Evolutionary conservation across 2,329 filamentous ascomycete genomes (phyloP).

Genomic region (Exophiala sideris): DNA sequence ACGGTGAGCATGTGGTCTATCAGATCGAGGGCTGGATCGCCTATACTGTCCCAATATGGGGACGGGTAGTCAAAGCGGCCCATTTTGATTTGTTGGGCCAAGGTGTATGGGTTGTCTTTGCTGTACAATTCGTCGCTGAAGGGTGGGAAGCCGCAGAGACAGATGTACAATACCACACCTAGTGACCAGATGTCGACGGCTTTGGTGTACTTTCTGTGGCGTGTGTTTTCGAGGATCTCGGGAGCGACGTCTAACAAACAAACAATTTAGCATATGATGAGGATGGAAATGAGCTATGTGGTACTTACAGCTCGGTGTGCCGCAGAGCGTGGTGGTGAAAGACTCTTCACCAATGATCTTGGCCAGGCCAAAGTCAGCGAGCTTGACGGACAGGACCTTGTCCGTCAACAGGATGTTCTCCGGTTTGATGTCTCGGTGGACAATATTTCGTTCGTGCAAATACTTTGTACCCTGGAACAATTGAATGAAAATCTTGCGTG

Average conservation of each 20-base stretch:
- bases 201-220: constrained; percentile 83
- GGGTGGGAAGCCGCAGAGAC: constrained; percentile 91
- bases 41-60: constrained; percentile 89
- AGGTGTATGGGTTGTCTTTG: constrained; percentile 74
- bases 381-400: constrained; percentile 79
- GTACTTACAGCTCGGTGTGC: constrained; percentile 80
- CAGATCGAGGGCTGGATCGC: constrained; percentile 82
- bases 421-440: constrained; percentile 96
- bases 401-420: constrained; percentile 92
- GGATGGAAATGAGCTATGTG: constrained; percentile 20
- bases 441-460: constrained; percentile 92
- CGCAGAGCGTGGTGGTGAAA: constrained; percentile 91
- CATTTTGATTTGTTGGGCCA: constrained; percentile 85
- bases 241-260: constrained; percentile 70
- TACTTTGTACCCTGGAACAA: constrained; percentile 94
- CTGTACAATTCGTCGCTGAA: constrained; percentile 92
- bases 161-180: constrained; percentile 97
- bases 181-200: constrained; percentile 96
- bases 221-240: constrained; percentile 81
- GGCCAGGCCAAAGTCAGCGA: constrained; percentile 93
- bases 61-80: constrained; percentile 92
- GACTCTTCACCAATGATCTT: constrained; percentile 99
- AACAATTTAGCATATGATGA: not conserved
- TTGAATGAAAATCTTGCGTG: constrained; percentile 83
- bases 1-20: constrained; percentile 95